A percentile compares a stretch with the other conserved stretches of the same genome.
Conservation (phyloP, 2,329 filamentous ascomycete genomes). For the Neophaeococcomyces aloes region DNA sequence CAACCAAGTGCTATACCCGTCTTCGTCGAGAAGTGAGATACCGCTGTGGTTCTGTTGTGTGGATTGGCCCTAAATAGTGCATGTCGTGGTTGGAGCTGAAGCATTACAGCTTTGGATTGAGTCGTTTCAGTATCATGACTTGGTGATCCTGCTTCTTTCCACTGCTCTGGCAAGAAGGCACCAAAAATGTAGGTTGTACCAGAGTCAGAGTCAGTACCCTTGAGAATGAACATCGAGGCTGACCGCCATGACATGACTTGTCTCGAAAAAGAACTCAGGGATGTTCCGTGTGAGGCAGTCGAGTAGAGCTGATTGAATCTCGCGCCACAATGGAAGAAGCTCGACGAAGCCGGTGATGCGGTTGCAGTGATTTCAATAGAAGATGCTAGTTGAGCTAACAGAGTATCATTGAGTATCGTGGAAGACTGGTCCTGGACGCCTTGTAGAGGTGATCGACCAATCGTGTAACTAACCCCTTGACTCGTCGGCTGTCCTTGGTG, state of each 20-base stretch:
- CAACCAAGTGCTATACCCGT: conserved; percentile 46
- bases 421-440: conserved; percentile 27
- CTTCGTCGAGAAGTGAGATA: conserved; percentile 36
- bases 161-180: conserved; percentile 19
- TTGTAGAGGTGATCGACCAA: conserved; percentile 23
- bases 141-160: conserved; percentile 12
- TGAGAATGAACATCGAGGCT: conserved; percentile 45
- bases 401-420: conserved; percentile 35
- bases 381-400: conserved; percentile 47
- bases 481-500: conserved; percentile 29
- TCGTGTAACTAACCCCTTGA: conserved; percentile 22
- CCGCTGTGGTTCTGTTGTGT: conserved; percentile 34
- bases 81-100: conserved; percentile 35
- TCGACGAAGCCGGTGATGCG: conserved; percentile 27
- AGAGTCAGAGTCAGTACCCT: conserved; percentile 35
- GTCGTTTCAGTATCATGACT: conserved; percentile 12
- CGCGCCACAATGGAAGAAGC: conserved; percentile 38
- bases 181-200: conserved; percentile 28
- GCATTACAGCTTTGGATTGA: conserved; percentile 30
- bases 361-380: conserved; percentile 35
- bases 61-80: conserved; percentile 35
- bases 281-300: conserved; percentile 45
- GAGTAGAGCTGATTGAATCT: conserved; percentile 47
- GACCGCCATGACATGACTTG: conserved; percentile 49
- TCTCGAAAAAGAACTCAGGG: conserved; percentile 48